Base-by-base conservation (phyloP, 257 asterid species). In the Cynanchum wilfordii region DNA sequence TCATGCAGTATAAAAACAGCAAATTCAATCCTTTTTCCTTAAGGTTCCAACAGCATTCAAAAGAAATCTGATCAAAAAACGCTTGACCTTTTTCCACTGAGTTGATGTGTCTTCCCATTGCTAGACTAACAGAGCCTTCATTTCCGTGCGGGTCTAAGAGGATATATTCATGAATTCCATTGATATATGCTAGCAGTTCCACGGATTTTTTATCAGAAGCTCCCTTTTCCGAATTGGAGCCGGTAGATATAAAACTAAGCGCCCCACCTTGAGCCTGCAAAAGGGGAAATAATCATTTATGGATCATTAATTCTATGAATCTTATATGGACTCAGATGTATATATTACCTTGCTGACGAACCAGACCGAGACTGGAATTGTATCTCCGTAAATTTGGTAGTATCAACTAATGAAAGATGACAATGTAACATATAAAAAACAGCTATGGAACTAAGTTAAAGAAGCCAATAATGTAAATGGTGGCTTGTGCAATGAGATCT, bases 311-410 rank as follows among this genome's bases (percentile, higher is more conserved):
- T 7, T 27, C 65, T 25, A 58, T 25, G 64, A 58, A 58, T 10
- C 36, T 9, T 5, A 12, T n/a, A n/a, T n/a, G n/a, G n/a, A n/a
- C n/a, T n/a, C n/a, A n/a, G n/a, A n/a, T n/a, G n/a, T n/a, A n/a
- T n/a, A n/a, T n/a, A n/a, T n/a, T 62, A 93, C 98, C 98, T 91
- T 88, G 87, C 75, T 82, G 66, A 89, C 98, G 79, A 77, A 82
- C 98, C 95, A 94, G 51, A 84, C 76, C 10, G 89, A 84, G 79
- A 86, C 42, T 7, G 98, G 96, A 76, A 86, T 84, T 19, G 91
- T 88, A 73, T 85, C 88, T 77, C 87, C 87, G n/a, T n/a, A n/a
- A n/a, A n/a, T n/a, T n/a, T n/a, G n/a, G 10, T 42, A 7, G 47
- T 42, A 42, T 7, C 47, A 42, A 42, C 47, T n/a, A n/a, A n/a